phyloP scores from a whole-genome alignment of 2,329 filamentous ascomycete genomes.

The Magnaporthiopsis poae region DNA sequence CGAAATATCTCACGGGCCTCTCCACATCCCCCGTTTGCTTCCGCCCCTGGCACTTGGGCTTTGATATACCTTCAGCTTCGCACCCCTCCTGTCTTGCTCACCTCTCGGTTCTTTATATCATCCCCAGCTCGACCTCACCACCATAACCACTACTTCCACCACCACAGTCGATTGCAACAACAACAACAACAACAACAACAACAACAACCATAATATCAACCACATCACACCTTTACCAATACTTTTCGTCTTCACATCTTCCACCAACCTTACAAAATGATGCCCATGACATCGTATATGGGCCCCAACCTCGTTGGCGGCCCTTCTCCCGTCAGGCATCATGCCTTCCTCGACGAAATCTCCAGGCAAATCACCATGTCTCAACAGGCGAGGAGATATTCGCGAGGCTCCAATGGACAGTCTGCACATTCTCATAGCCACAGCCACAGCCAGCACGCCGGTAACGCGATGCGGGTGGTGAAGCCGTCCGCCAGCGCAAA shows the following conservation, averaged over 20 bases:
- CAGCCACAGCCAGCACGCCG: conserved; percentile 14
- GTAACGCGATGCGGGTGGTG: conserved; percentile 46
- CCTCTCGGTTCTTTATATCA: conserved; percentile 10
- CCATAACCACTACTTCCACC: not conserved
- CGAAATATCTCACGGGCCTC: conserved; percentile 12
- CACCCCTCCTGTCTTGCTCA: conserved; percentile 9
- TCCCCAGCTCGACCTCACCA: not conserved
- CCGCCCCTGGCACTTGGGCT: conserved; percentile 13
- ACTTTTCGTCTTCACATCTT: not conserved
- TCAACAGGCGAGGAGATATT: conserved; percentile 36
- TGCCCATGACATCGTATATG: conserved; percentile 12
- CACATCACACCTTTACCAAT: not conserved
- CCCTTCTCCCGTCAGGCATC: conserved; percentile 25
- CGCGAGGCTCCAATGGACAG: conserved; percentile 40
- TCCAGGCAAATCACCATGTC: conserved; percentile 37
- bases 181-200: not conserved
- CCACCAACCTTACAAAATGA: conserved; percentile 10
- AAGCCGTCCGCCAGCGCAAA: conserved; percentile 50
- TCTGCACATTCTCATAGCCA: conserved; percentile 19
- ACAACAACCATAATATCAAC: no score
- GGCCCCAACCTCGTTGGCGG: conserved; percentile 21
- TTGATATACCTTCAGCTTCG: conserved; percentile 8
- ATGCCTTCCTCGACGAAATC: conserved; percentile 40
- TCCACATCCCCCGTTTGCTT: conserved; percentile 13
- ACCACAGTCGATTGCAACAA: not conserved